A percentile compares a stretch with the other conserved stretches of the same genome.
Evolutionary conservation across 139 green algal genomes (phyloP).

Genomic region (Picochlorum sp.): DNA sequence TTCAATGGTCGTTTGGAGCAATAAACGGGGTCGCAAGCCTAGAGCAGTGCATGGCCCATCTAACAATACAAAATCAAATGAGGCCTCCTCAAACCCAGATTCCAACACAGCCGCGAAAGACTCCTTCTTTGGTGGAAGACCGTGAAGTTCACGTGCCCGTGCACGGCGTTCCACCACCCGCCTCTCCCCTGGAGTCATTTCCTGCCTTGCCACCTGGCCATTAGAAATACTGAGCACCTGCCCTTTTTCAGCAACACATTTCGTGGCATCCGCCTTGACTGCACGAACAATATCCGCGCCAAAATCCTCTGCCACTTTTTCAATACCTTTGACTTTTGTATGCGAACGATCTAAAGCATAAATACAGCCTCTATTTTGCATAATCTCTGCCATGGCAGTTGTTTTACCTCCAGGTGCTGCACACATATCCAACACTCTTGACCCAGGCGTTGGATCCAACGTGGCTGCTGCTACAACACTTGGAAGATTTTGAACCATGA

Average conservation of each 20-base stretch:
- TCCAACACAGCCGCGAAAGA: background rate
- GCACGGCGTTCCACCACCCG: constrained; percentile 16
- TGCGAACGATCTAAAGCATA: constrained; percentile 78
- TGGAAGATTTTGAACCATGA: constrained; percentile 81
- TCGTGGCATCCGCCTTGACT: constrained; percentile 65
- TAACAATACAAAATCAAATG: constrained; percentile 80
- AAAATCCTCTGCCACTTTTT: constrained; percentile 56
- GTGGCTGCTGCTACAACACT: constrained; percentile 47
- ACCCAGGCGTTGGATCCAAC: constrained; percentile 21
- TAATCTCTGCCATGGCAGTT: constrained; percentile 76
- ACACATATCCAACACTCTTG: constrained; percentile 74
- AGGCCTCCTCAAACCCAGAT: constrained; percentile 39
- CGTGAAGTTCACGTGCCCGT: constrained; percentile 3
- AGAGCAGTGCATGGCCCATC: constrained; percentile 86
- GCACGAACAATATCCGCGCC: constrained; percentile 53
- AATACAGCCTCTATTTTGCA: constrained; percentile 60
- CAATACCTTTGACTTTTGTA: constrained; percentile 52
- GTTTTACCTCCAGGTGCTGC: constrained; percentile 87
- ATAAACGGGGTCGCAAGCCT: constrained; percentile 63
- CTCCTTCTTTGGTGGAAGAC: background rate
- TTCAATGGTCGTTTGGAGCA: constrained; percentile 28
- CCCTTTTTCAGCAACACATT: constrained; percentile 2
- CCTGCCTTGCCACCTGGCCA: background rate
- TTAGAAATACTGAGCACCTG: background rate
- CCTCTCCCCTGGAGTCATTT: background rate